Evolutionary conservation across 2,329 filamentous ascomycete genomes (phyloP).

Genomic region (Aspergillus sojae): DNA sequence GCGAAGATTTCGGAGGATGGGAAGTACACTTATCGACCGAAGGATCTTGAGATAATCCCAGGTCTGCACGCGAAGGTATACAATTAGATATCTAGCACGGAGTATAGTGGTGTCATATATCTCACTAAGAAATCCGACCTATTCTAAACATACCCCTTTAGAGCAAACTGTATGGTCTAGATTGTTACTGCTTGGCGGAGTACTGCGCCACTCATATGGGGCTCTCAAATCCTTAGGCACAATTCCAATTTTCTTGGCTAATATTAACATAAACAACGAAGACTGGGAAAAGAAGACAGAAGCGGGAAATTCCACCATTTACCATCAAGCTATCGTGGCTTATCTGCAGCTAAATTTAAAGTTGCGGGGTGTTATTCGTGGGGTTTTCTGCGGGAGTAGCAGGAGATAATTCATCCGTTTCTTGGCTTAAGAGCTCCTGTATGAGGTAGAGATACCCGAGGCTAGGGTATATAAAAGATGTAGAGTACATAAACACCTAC

Average conservation of each 20-base stretch:
- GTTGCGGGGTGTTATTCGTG: not conserved
- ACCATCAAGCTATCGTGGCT: not conserved
- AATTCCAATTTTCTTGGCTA: not conserved
- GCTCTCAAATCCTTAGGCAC: no score
- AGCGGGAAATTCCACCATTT: not conserved
- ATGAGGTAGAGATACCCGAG: not conserved
- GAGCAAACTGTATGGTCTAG: no score
- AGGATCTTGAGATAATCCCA: slow-evolving; percentile 47
- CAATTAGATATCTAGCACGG: slow-evolving; percentile 24
- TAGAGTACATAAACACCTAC: not conserved
- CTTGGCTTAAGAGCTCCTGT: not conserved
- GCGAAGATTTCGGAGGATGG: slow-evolving; percentile 41
- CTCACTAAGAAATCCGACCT: accelerated
- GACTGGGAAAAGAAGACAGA: not conserved
- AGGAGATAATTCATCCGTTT: not conserved
- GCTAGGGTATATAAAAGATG: not conserved
- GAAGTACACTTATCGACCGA: slow-evolving; percentile 37
- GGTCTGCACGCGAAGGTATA: slow-evolving; percentile 46
- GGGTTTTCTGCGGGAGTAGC: not conserved
- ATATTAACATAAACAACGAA: not conserved
- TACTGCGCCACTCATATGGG: no score
- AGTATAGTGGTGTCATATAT: not conserved
- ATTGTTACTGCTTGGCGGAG: no score
- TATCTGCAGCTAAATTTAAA: not conserved
- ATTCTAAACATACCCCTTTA: no score